A percentile compares a stretch with the other conserved stretches of the same genome.
Evolutionary conservation across 257 asterid species (phyloP).

Genomic region (Nicotiana tomentosiformis): DNA sequence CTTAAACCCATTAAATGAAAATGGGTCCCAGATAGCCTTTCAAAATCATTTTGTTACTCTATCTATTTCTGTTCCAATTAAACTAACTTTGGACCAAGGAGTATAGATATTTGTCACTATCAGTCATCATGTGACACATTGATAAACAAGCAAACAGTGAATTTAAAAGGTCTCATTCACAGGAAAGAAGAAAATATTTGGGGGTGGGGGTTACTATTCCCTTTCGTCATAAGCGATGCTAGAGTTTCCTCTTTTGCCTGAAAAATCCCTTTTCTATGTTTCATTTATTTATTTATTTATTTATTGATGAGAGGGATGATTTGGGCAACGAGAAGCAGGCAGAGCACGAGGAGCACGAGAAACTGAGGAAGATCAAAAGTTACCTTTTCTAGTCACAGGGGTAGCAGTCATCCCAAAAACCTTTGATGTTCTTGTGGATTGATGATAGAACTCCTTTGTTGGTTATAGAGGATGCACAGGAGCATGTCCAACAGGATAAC

Average conservation of each 20-base stretch:
- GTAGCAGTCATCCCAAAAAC: conserved; percentile 80
- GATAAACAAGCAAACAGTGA: neutral
- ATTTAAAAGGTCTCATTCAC: neutral
- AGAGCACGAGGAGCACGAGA: neutral
- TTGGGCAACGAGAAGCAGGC: neutral
- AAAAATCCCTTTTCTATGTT: neutral
- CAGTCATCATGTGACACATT: neutral
- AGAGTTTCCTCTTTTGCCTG: neutral
- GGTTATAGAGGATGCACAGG: neutral
- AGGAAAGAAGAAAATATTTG: neutral
- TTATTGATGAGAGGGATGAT: neutral
- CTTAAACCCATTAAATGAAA: neutral
- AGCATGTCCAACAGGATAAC: neutral
- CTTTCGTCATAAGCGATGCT: neutral
- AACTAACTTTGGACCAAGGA: neutral
- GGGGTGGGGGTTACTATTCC: neutral
- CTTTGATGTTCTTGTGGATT: conserved; percentile 41
- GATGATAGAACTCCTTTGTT: conserved; percentile 70
- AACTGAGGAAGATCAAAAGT: neutral
- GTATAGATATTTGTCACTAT: neutral
- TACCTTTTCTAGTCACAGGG: conserved; percentile 59
- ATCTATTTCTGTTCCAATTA: neutral
- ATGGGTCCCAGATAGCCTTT: neutral
- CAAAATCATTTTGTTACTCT: neutral
- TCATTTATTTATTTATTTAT: neutral